Evolutionary conservation across 768 basidiomycete genomes (phyloP), one percentile per base, ranked within the genome.

Genomic region (Melanogaster broomeanus): DNA sequence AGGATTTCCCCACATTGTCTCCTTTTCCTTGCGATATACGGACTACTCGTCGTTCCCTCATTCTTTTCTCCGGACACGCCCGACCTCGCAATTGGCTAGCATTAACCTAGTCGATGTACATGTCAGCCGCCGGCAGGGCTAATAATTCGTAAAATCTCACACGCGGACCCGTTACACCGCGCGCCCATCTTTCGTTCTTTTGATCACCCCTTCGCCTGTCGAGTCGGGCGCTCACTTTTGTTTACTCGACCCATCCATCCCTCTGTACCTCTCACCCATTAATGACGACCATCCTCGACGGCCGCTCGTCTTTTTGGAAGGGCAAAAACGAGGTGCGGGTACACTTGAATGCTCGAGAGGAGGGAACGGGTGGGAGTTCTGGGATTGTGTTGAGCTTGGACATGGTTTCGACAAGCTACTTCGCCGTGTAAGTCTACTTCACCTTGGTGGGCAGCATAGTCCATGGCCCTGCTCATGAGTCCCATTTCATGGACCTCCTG

Each of bases 381-480:
- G 88, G 88, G 5, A 70, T 85, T 24, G 77, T 90, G 12, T 58
- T 90, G 18, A 77, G 75, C 19, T 62, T 89, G 55, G 67, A 82
- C 48, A 68, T 84, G 65, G 72, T 82, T n/a, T 77, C 76, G 2
- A 76, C 71, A 34, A 78, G 78, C 15, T 66, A 76, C 7, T 83
- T 75, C 57, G 78, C 85, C 58, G 76, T 82, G 88, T 88, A 67
- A 73, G 85, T 81, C 28, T 42, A 22, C 45, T 33, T 42, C 19
- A 25, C 25, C 21, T 8, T 28, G 8, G 13, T 25, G 13, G 27
- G 16, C 41, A 41, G 13, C 24, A 42, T 28, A 18, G 6, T 11
- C 40, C 18, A 37, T 37, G 9, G 15, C 25, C 15, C 10, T 31
- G 12, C 12, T 5, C 12, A 31, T 12, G 31, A 31, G 31, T 31